Base-by-base conservation (phyloP, 805 yeast genomes). In the Cyberlindnera nakhonratchasimensis region DNA sequence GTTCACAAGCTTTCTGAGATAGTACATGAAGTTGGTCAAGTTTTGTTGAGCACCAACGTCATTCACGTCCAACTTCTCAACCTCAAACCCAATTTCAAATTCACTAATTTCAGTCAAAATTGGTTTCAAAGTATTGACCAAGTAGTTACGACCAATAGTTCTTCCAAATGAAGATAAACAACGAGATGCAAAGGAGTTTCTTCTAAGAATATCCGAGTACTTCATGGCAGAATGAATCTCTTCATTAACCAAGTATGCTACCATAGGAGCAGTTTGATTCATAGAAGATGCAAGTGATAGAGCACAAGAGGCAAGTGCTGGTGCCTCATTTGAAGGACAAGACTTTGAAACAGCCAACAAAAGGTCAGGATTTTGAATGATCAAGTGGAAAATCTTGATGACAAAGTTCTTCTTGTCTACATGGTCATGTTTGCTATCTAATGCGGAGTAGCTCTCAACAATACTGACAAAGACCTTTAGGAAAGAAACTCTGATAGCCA, bases 181-280 rank as follows among this genome's bases (percentile, higher is more conserved):
- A 52, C 89, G 74, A 0, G 96, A 87, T 24, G 93, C 85, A 28
- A 87, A 83, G 39, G 90, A 81, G 59, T 88, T 88, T 40, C 93
- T 74, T 54, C 96, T 72, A 52, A 88, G 70, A 23, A 88, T 77
- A 55, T 86, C 93, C 23, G 85, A 77, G 16, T 85, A 75, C 45
- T 82, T 74, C 1, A 75, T 63, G 0, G 86, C 79, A 22, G 65
- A 69, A 38, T 66, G 58, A 18, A 88, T 82, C 57, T 87, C 96
- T 44, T 76, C 77, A 21, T 66, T 67, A 16, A 87, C 67, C 35
- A 85, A 63, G 9, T 73, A 69, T 2, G 73, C 61, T 30, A 86
- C 78, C 19, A 85, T 61, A 11, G 69, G 62, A 37, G 70, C 69
- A 25, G 65, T 59, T 22, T 67, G 66, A 41, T 68, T 66, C 46